phyloP scores from a whole-genome alignment of 106 monocot species.

The Dendrobium catenatum region DNA sequence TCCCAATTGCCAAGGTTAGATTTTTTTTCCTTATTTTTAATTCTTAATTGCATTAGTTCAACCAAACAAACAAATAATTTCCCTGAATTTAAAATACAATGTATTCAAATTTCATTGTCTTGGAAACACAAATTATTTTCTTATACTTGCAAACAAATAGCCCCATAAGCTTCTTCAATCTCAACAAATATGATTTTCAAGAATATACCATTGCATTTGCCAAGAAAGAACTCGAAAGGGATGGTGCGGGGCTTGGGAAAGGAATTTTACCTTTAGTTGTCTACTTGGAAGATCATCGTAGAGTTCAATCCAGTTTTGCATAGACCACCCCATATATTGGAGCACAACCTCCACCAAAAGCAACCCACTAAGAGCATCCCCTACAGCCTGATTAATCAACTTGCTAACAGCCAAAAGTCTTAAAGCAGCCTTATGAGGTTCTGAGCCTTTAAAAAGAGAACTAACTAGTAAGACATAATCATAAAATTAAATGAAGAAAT shows the following conservation, averaged over 20 bases:
- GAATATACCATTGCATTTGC: not conserved
- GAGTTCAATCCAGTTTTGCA: conserved; percentile 66
- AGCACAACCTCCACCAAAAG: conserved; percentile 86
- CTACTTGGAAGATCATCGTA: conserved; percentile 87
- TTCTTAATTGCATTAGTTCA: too few relatives aligned
- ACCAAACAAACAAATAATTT: too few relatives aligned
- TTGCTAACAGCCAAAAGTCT: conserved; percentile 71
- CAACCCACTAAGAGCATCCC: conserved; percentile 88
- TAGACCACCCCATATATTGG: conserved; percentile 72
- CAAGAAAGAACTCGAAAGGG: not conserved
- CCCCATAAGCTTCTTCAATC: not conserved
- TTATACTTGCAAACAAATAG: too few relatives aligned
- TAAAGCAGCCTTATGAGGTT: conserved; percentile 53
- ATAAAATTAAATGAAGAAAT: not conserved
- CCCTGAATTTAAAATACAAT: too few relatives aligned
- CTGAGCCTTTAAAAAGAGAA: conserved; percentile 38
- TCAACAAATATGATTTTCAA: not conserved
- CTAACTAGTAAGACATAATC: not conserved
- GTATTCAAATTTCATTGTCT: too few relatives aligned
- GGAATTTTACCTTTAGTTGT: conserved; percentile 68
- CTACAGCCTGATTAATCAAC: conserved; percentile 87
- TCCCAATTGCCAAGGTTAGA: too few relatives aligned
- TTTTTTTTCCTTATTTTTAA: too few relatives aligned
- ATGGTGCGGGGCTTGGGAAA: not conserved
- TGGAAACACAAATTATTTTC: too few relatives aligned